These are phyloP conservation scores for Amphicarpaea edgeworthii DNA, from an alignment of 306 rosid species.

Conservation along the genomic window DNA sequence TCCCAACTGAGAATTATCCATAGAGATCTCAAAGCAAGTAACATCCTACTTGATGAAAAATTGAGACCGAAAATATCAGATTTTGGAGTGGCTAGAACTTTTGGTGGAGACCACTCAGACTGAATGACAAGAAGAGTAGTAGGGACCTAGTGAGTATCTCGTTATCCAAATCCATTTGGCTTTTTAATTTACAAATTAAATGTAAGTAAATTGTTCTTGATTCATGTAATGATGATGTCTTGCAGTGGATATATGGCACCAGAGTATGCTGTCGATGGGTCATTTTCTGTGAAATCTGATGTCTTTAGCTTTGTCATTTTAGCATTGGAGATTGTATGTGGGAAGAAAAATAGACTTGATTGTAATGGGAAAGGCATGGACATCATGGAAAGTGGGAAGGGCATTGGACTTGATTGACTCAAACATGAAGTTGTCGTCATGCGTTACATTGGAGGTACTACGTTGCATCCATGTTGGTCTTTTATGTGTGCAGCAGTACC, in stretches of 20 bases:
- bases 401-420: conserved; percentile 48
- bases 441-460: conserved; percentile 29
- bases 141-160: conserved; percentile 60
- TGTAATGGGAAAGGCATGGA: conserved; percentile 55
- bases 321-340: conserved; percentile 52
- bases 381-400: conserved; percentile 50
- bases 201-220: not conserved
- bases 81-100: conserved; percentile 19
- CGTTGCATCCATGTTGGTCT: conserved; percentile 57
- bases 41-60: conserved; percentile 5
- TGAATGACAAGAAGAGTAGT: conserved; percentile 42
- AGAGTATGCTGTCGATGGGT: conserved; percentile 45
- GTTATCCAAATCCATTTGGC: not conserved
- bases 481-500: conserved; percentile 56
- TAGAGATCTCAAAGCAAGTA: conserved; percentile 40
- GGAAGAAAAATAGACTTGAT: conserved; percentile 55
- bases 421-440: conserved; percentile 22
- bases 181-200: too few species aligned
- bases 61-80: conserved; percentile 28
- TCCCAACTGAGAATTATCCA: conserved; percentile 27
- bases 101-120: conserved; percentile 19
- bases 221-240: not conserved
- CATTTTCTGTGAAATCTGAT: conserved; percentile 49
- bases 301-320: conserved; percentile 50
- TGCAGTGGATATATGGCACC: conserved; percentile 63